Conservation (phyloP, 495 filamentous ascomycete species). For the Cladorrhinum samala region DNA sequence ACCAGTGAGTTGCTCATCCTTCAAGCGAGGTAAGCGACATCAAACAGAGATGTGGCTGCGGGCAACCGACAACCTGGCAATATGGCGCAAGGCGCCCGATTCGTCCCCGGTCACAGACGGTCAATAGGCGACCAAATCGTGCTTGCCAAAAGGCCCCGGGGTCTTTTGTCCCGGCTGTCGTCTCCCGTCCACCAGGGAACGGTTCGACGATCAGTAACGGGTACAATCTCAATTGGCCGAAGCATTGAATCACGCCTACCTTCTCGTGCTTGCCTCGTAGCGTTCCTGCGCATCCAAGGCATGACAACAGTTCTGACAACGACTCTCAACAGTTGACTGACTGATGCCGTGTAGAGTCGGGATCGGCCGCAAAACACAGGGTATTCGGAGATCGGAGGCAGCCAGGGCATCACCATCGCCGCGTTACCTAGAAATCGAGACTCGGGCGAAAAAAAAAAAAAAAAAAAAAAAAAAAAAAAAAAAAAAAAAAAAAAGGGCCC, state of each 20-base stretch:
- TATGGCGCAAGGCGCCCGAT: background rate
- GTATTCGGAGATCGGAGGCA: background rate
- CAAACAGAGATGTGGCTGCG: background rate
- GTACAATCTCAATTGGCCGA: background rate
- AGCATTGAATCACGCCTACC: no score
- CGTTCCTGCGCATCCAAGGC: no score
- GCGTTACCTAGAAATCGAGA: background rate
- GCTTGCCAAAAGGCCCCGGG: background rate
- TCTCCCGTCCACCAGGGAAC: background rate
- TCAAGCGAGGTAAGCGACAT: background rate
- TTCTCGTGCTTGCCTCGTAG: no score
- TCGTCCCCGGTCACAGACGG: background rate
- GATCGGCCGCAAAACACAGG: background rate
- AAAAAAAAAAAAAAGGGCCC: no score
- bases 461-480: no score
- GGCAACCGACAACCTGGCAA: background rate
- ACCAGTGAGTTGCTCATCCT: background rate
- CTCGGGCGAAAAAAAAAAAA: no score
- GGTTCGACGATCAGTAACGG: background rate
- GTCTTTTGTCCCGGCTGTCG: background rate
- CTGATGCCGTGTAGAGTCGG: no score
- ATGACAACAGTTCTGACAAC: no score
- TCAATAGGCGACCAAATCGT: no score
- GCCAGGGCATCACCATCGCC: background rate
- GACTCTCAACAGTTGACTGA: no score